These are phyloP conservation scores for Lonicera japonica DNA, from an alignment of 129 eudicot species.

Conservation along the genomic window DNA sequence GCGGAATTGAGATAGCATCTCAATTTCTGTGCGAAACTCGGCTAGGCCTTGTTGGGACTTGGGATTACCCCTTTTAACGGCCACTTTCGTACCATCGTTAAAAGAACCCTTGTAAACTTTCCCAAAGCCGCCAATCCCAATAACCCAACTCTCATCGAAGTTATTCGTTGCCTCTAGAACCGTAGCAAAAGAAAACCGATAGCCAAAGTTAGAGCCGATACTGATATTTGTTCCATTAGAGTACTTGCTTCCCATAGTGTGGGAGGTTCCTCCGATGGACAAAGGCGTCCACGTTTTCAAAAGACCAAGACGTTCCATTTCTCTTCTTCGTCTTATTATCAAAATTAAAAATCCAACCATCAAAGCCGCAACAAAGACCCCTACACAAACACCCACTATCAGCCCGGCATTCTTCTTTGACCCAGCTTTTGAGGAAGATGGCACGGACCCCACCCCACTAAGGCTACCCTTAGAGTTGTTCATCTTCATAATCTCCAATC, in stretches of 20 bases:
- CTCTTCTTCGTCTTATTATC: conserved; percentile 34
- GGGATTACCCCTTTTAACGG: conserved; percentile 90
- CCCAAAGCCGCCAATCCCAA: conserved; percentile 93
- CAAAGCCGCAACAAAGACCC: conserved; percentile 24
- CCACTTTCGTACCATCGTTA: conserved; percentile 70
- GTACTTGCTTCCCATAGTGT: conserved; percentile 81
- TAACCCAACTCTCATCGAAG: conserved; percentile 81
- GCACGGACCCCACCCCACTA: conserved; percentile 23
- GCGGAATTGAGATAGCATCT: conserved; percentile 84
- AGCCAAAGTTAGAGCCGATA: conserved; percentile 52
- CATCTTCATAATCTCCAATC: conserved; percentile 77
- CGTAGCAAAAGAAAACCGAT: conserved; percentile 72
- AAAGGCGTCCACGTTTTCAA: conserved; percentile 85
- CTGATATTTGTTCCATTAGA: conserved; percentile 75
- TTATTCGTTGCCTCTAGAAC: conserved; percentile 78
- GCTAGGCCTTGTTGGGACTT: conserved; percentile 86
- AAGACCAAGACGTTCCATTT: conserved; percentile 39
- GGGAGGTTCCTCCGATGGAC: conserved; percentile 50
- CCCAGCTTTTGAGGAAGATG: conserved; percentile 13
- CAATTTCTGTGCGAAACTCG: conserved; percentile 85
- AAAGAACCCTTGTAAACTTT: conserved; percentile 74
- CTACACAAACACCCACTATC: conserved; percentile 50
- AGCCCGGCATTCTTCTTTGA: conserved; percentile 49
- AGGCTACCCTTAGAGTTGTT: conserved; percentile 53
- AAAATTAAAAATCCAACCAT: conserved; percentile 37